These are phyloP conservation scores for Xylaria flabelliformis DNA, from an alignment of 495 filamentous ascomycete genomes.

Conservation along the genomic window DNA sequence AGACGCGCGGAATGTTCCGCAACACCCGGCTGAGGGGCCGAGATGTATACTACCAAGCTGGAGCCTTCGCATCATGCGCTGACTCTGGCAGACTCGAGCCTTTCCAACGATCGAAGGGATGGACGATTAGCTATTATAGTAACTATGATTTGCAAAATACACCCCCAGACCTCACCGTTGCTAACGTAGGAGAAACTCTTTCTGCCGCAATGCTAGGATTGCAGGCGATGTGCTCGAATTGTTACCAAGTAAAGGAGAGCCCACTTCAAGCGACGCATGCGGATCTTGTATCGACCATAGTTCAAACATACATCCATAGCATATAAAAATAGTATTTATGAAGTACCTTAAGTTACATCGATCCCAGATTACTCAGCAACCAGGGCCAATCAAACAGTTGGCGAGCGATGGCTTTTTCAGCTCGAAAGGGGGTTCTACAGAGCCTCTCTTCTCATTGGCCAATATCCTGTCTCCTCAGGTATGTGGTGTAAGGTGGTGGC, in stretches of 20 bases:
- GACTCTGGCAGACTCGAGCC: neutral
- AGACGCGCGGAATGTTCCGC: neutral
- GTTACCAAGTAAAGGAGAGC: neutral
- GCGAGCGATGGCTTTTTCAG: neutral
- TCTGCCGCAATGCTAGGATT: neutral
- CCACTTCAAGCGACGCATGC: no score
- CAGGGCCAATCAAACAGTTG: neutral
- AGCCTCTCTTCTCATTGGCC: neutral
- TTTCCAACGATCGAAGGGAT: neutral
- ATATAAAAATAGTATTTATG: neutral
- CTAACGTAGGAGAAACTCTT: neutral
- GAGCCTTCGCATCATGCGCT: neutral
- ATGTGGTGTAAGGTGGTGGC: neutral
- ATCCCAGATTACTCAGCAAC: no score
- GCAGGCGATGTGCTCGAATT: neutral
- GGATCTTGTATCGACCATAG: neutral
- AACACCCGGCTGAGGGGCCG: neutral
- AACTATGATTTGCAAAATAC: neutral
- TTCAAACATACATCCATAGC: neutral
- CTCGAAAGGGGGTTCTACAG: neutral
- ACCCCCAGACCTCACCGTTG: neutral
- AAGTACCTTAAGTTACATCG: no score
- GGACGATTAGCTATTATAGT: neutral
- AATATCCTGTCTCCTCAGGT: neutral
- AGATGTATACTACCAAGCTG: neutral